Evolutionary conservation across 306 rosid species (phyloP), one percentile per base, ranked within the genome.

Genomic region (Casuarina cunninghamiana): DNA sequence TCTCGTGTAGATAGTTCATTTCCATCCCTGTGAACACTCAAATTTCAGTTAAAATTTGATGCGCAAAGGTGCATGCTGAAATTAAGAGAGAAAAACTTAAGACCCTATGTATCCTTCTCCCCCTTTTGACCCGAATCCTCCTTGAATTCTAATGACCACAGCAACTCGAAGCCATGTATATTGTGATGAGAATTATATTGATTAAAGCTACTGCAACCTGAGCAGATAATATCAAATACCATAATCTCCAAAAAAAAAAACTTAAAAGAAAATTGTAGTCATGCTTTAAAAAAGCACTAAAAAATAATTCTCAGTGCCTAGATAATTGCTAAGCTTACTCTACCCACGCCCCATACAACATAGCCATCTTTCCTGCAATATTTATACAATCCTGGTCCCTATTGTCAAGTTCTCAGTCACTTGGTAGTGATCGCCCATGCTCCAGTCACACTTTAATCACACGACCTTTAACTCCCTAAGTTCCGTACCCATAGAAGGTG

Each of bases 1-100:
- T 95, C 98, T 73, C 93, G 86, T 26, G 98, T 95, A 75, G 97
- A 89, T 83, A 95, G 15, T 81, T 95, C 98, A 71, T 77, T 60
- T 53, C 97, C 93, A 79, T 92, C 97, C 85, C 98, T 95, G 84
- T 85, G 65, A 3, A 72, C 79, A 80, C 69, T 71, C 37, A 79
- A 86, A 75, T 74, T 46, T 83, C 49, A 76, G 76, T 3, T 68
- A 85, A 38, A 75, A 15, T 6, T 17, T 58, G 55, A 71, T 19
- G 55, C 41, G 45, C 65, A 69, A 78, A 60, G 15, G 39, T 32
- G 38, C 10, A 73, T 41, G 46, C 53, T 60, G 66, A 53, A 63
- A 68, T 66, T 38, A 63, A 9, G 35, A 5, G 44, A 43, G 72
- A 38, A 72, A 67, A 17, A 42, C 50, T 42, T 42, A 11, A 17